A percentile compares a stretch with the other conserved stretches of the same genome.
phyloP scores from a whole-genome alignment of 768 basidiomycete species.

The Pseudohyphozyma bogoriensis region DNA sequence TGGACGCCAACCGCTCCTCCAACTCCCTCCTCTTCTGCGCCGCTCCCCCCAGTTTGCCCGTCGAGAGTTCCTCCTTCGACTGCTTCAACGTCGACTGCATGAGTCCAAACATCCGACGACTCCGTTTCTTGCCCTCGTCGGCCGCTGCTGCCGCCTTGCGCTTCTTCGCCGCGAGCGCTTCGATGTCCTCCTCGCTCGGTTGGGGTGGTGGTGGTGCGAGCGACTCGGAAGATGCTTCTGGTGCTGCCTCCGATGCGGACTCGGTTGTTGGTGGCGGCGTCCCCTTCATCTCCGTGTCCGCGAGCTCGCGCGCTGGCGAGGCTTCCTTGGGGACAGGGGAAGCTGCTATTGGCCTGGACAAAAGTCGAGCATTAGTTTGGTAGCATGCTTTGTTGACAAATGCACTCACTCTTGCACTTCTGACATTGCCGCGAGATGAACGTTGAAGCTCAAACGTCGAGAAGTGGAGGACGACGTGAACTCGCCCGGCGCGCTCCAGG shows the following conservation, averaged over 20 bases:
- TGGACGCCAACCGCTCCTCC: slow-evolving; percentile 25
- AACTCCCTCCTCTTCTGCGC: slow-evolving; percentile 17
- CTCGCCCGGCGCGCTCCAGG: too few species aligned
- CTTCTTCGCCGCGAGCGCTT: slow-evolving; percentile 2
- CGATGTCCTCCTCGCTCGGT: neutral
- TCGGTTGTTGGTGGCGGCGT: neutral
- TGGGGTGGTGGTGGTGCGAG: neutral
- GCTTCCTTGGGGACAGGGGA: too few species aligned
- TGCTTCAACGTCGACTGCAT: slow-evolving; percentile 1
- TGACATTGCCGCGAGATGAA: too few species aligned
- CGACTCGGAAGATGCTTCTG: neutral
- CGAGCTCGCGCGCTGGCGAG: too few species aligned
- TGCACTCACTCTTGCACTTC: too few species aligned
- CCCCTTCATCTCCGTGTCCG: too few species aligned
- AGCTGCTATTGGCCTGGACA: neutral
- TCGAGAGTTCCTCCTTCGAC: neutral
- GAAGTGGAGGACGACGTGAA: too few species aligned
- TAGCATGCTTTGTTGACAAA: too few species aligned
- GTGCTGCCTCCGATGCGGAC: neutral
- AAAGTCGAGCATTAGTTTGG: neutral
- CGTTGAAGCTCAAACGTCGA: too few species aligned
- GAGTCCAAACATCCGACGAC: slow-evolving; percentile 4
- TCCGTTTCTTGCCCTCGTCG: slow-evolving; percentile 13
- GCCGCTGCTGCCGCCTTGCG: slow-evolving; percentile 4
- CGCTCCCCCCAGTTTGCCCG: neutral